Conservation (phyloP, 495 filamentous ascomycete genomes). For the Aspergillus saccharolyticus region DNA sequence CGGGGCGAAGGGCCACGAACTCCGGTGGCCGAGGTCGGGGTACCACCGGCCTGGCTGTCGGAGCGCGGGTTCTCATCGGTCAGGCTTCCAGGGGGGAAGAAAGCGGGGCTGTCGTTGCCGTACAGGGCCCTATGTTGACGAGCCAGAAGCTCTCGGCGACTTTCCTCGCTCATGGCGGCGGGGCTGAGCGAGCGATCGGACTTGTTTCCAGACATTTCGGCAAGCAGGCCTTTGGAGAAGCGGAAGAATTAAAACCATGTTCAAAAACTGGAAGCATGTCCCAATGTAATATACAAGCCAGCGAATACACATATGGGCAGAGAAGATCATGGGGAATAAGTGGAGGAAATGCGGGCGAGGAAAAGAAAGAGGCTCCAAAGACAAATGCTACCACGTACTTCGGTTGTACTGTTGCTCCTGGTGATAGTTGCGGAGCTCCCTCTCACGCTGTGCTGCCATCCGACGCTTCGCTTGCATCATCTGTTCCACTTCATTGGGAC, state of each 20-base stretch:
- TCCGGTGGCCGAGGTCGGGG: constrained; percentile 47
- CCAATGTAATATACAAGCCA: constrained; percentile 49
- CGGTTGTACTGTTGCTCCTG: constrained; percentile 99
- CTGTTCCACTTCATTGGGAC: constrained; percentile 93
- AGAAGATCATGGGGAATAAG: constrained; percentile 34
- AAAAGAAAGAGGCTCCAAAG: constrained; percentile 25
- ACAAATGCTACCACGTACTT: constrained; percentile 66
- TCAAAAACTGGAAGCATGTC: constrained; percentile 28
- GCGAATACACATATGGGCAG: constrained; percentile 35
- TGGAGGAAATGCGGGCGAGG: constrained; percentile 21
- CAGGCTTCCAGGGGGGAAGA: constrained; percentile 54
- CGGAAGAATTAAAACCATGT: constrained; percentile 46
- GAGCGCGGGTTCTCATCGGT: constrained; percentile 60
- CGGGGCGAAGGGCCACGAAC: constrained; percentile 57
- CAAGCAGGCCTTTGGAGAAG: constrained; percentile 62
- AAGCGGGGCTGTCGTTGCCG: constrained; percentile 63
- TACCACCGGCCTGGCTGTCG: constrained; percentile 52
- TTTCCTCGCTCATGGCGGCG: constrained; percentile 86
- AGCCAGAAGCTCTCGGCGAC: constrained; percentile 90
- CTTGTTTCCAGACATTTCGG: constrained; percentile 79
- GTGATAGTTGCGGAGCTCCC: constrained; percentile 98
- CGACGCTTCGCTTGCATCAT: constrained; percentile 98
- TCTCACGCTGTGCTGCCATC: constrained; percentile 97
- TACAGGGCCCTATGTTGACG: constrained; percentile 92
- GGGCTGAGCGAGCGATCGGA: constrained; percentile 91